These are phyloP conservation scores for Aphanoascus verrucosus DNA, from an alignment of 2,329 filamentous ascomycete species.

Conservation along the genomic window DNA sequence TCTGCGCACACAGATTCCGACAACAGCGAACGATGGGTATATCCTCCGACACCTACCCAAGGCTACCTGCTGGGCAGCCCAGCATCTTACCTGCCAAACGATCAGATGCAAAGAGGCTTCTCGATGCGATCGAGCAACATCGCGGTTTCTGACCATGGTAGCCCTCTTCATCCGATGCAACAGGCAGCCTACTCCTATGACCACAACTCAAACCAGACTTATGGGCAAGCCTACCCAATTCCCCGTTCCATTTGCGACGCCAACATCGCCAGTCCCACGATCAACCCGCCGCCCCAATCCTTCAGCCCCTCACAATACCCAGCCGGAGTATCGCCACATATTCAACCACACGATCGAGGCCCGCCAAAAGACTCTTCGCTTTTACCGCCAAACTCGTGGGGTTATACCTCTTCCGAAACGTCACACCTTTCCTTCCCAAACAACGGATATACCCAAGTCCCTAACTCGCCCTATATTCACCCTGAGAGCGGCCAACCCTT, in stretches of 20 bases:
- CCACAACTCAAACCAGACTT: not conserved
- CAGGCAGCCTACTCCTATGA: not conserved
- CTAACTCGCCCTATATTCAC: not conserved
- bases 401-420: constrained; percentile 5
- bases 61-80: not conserved
- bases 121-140: not conserved
- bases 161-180: not conserved
- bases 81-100: not conserved
- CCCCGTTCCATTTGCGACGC: not conserved
- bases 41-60: not conserved
- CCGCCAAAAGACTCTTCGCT: not conserved
- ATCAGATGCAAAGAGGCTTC: not conserved
- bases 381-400: not conserved
- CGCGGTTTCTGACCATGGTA: not conserved
- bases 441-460: not conserved
- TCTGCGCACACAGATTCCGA: not conserved
- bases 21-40: not conserved
- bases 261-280: not conserved
- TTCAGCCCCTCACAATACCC: constrained; percentile 4
- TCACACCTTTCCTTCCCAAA: not conserved
- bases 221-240: not conserved
- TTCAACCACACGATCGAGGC: not conserved
- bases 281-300: not conserved
- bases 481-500: not conserved
- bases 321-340: not conserved